These are phyloP conservation scores for Takashimella tepidaria DNA, from an alignment of 1,284 basidiomycete species.

Conservation along the genomic window DNA sequence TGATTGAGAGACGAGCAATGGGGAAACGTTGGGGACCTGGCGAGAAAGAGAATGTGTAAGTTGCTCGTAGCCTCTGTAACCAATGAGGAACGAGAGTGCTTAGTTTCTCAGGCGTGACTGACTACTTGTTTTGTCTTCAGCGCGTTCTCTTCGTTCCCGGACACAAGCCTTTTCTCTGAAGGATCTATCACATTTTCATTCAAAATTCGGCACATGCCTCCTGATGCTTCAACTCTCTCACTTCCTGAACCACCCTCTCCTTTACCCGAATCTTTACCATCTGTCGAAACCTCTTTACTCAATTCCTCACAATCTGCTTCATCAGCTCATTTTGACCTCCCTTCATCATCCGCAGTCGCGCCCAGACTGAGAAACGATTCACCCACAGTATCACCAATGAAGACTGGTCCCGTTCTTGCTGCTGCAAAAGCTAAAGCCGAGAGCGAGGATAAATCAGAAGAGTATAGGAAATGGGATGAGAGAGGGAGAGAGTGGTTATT, in stretches of 20 bases:
- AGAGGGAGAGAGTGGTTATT: constrained; percentile 55
- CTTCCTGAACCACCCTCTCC: constrained; percentile 42
- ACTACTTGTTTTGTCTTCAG: constrained; percentile 53
- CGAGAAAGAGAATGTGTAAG: constrained; percentile 81
- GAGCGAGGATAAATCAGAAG: constrained; percentile 37
- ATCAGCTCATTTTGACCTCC: too few relatives aligned
- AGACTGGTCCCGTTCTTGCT: background rate
- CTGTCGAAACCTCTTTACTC: constrained; percentile 8
- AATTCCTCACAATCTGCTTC: background rate
- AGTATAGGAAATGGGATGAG: constrained; percentile 44
- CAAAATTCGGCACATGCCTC: constrained; percentile 55
- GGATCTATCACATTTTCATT: constrained; percentile 48
- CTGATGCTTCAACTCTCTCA: constrained; percentile 26
- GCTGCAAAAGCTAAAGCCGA: background rate
- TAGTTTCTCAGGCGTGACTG: too few relatives aligned
- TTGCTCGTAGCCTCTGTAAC: too few relatives aligned
- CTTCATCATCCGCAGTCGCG: background rate
- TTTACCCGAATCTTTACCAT: constrained; percentile 21
- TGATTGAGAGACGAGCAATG: constrained; percentile 67
- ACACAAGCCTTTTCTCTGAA: constrained; percentile 71
- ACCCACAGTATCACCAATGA: background rate
- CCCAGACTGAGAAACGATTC: background rate
- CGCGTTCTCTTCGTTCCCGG: constrained; percentile 91
- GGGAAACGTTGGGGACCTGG: constrained; percentile 57
- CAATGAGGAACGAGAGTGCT: too few relatives aligned